Percentiles rank a stretch among this genome's conserved stretches.
These are phyloP conservation scores for Amoebophrya sp. DNA, from an alignment of 169 alveolate genomes.

Conservation along the genomic window DNA sequence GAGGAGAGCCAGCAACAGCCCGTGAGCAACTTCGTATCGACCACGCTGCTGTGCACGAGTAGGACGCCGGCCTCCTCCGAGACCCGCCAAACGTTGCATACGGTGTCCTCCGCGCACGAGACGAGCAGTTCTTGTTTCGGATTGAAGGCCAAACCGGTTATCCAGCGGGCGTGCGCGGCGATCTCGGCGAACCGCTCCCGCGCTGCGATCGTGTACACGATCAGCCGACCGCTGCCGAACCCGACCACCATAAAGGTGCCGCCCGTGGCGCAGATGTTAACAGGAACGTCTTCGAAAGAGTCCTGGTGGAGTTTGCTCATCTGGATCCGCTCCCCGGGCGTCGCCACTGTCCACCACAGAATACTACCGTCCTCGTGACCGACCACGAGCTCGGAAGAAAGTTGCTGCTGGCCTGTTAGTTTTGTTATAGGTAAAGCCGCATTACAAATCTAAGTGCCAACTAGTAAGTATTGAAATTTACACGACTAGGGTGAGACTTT, in stretches of 20 bases:
- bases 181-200: slow-evolving; percentile 16
- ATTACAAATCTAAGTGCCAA: too few species aligned
- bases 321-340: background rate
- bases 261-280: too few species aligned
- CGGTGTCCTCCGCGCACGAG: background rate
- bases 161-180: background rate
- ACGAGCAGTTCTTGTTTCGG: background rate
- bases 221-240: background rate
- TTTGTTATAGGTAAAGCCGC: too few species aligned
- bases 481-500: too few species aligned
- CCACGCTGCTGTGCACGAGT: background rate
- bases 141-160: background rate
- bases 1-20: background rate
- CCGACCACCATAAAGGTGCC: background rate
- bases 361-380: background rate
- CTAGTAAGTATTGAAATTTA: too few species aligned
- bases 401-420: too few species aligned
- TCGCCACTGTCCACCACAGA: background rate
- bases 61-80: background rate
- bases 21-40: background rate
- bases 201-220: background rate
- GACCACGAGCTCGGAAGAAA: background rate
- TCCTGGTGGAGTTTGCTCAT: background rate
- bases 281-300: background rate
- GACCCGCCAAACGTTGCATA: background rate